Evolutionary conservation across 2,329 filamentous ascomycete species (phyloP).

Genomic region (Pseudogymnoascus destructans): DNA sequence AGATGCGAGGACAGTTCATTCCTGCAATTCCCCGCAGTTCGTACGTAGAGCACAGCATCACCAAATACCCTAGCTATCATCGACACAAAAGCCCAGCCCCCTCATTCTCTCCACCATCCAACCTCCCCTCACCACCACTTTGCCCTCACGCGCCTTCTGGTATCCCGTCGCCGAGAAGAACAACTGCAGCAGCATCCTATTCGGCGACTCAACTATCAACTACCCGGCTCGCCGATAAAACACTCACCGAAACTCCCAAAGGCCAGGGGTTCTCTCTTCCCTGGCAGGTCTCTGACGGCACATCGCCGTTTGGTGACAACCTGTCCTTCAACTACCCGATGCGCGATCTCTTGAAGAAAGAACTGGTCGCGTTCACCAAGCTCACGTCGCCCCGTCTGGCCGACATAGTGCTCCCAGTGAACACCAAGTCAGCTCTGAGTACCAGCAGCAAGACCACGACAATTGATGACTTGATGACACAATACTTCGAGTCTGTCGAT

Average conservation of each 20-base stretch:
- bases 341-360: conserved; percentile 72
- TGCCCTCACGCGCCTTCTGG: conserved; percentile 54
- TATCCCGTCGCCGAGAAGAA: conserved; percentile 47
- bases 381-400: conserved; percentile 39
- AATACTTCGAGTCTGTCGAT: conserved; percentile 81
- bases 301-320: conserved; percentile 19
- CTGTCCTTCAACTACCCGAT: conserved; percentile 60
- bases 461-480: conserved; percentile 79
- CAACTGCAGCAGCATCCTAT: conserved; percentile 57
- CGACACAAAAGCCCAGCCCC: not conserved
- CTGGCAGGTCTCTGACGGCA: conserved; percentile 68
- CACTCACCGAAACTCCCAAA: conserved; percentile 79
- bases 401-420: conserved; percentile 33
- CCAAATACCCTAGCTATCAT: not conserved
- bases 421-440: conserved; percentile 24
- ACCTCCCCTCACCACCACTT: not conserved
- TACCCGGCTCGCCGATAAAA: conserved; percentile 73
- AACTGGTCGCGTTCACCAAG: conserved; percentile 55
- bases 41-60: not conserved
- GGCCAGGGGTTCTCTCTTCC: conserved; percentile 75
- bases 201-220: conserved; percentile 84
- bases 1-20: not conserved
- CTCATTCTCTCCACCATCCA: not conserved
- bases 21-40: not conserved
- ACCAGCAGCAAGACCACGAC: conserved; percentile 51